Evolutionary conservation across 768 basidiomycete species (phyloP).

Genomic region (Suillus brevipes): DNA sequence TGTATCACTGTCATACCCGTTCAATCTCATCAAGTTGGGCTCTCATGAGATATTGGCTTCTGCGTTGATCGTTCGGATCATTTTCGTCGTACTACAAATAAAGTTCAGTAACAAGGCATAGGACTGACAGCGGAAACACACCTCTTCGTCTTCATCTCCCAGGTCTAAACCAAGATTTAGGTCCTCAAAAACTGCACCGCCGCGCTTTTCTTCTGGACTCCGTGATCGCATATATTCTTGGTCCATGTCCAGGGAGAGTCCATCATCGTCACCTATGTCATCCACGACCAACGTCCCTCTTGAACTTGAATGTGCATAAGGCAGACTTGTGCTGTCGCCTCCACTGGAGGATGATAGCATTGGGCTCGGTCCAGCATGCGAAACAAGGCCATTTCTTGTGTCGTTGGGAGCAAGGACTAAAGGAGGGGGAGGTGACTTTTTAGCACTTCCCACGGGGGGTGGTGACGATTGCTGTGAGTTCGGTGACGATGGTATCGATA

Average conservation of each 20-base stretch:
- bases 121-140: conserved; percentile 26
- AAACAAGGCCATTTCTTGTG: conserved; percentile 27
- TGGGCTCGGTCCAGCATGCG: conserved; percentile 40
- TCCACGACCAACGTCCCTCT: conserved; percentile 17
- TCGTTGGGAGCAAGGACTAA: conserved; percentile 49
- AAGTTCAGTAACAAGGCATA: conserved; percentile 17
- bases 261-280: conserved; percentile 21
- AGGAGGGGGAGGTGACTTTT: conserved; percentile 58
- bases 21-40: conserved; percentile 81
- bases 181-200: conserved; percentile 46
- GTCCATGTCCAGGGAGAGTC: conserved; percentile 27
- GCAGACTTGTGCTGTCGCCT: conserved; percentile 37
- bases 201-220: conserved; percentile 46
- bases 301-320: conserved; percentile 46
- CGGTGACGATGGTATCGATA: conserved; percentile 45
- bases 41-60: conserved; percentile 74
- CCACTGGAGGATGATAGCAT: conserved; percentile 32
- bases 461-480: conserved; percentile 38
- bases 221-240: conserved; percentile 30
- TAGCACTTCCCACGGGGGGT: conserved; percentile 28
- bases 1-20: conserved; percentile 38
- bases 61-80: conserved; percentile 72
- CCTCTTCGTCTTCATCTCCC: conserved; percentile 44
- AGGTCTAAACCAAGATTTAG: conserved; percentile 45
- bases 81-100: conserved; percentile 58